These are phyloP conservation scores for Aspergillus neoniger DNA, from an alignment of 2,329 filamentous ascomycete species.

Conservation along the genomic window DNA sequence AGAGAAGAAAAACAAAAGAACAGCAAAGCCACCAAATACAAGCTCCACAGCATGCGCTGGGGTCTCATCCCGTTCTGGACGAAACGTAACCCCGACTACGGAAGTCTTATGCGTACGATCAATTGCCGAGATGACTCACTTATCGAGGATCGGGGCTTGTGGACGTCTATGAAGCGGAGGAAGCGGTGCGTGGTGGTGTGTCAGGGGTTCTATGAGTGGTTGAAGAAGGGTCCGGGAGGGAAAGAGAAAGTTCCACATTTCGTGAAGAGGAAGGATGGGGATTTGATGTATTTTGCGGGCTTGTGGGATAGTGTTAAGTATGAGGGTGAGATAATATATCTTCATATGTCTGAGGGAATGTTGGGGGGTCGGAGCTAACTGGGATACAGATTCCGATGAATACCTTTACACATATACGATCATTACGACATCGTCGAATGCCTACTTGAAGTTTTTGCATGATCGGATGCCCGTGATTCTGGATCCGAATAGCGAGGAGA, in stretches of 20 bases:
- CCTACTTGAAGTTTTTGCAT: slow-evolving; percentile 82
- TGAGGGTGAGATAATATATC: slow-evolving; percentile 58
- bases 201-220: slow-evolving; percentile 96
- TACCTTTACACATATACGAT: slow-evolving; percentile 88
- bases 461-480: slow-evolving; percentile 95
- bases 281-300: slow-evolving; percentile 85
- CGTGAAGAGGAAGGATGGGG: slow-evolving; percentile 76
- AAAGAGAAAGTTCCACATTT: slow-evolving; percentile 86
- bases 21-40: slow-evolving; percentile 55
- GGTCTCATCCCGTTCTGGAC: slow-evolving; percentile 93
- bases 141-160: slow-evolving; percentile 75
- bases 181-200: slow-evolving; percentile 87
- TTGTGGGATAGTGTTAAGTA: slow-evolving; percentile 87
- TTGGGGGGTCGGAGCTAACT: slow-evolving; percentile 2
- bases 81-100: slow-evolving; percentile 77
- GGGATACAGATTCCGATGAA: slow-evolving; percentile 57
- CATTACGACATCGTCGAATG: slow-evolving; percentile 85
- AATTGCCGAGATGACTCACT: slow-evolving; percentile 93
- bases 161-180: slow-evolving; percentile 84
- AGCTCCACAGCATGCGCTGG: slow-evolving; percentile 94
- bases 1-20: slow-evolving; percentile 19
- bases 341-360: background rate
- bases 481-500: slow-evolving; percentile 69
- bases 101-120: slow-evolving; percentile 80
- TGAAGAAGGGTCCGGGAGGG: slow-evolving; percentile 69